Evolutionary conservation across 73 alveolate species (phyloP), one percentile per base, ranked within the genome.

Genomic region (Tetrahymena thermophila): DNA sequence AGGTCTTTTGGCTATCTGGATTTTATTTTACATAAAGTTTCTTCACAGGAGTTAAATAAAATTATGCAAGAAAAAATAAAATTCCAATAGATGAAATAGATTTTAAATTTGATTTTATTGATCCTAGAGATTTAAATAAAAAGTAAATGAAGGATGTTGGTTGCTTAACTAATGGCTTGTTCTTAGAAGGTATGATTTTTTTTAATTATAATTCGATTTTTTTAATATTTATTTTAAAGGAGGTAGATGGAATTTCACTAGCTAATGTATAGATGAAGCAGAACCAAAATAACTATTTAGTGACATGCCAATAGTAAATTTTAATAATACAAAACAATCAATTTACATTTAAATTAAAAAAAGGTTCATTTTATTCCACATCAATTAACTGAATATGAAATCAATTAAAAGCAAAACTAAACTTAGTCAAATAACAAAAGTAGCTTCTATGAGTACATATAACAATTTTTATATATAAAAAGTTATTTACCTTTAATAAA

Each of bases 1-100:
- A 96, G 56, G 98, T 98, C 19, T 99, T 98, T 96, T 99, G 99
- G 99, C 95, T 99, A 35, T 98, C 99, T 15, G 99, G 99, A 56
- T 99, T 99, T 96, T 98, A 97, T 96, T 99, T 99, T 95, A 99
- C 99, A 9, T 98, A 99, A 96, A 97, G 99, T 34, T 99, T 99
- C 97, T 97, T 99, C 98, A 99, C 99, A 34, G 99, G 99, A 25
- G 99, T 98, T 11, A 94, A 97, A 37, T 98, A 99, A 94, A 98
- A 99, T 97, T 98, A 96, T 97, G 99, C 99, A 3, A 96, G 99
- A 93, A 97, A 97, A 83, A 94, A 96, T 93, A 99, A 98, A 96
- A 97, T 97, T 34, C 99, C 99, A 16, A 99, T 99, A 35, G 99
- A 99, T 97, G 96, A 98, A 95, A 96, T 99, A 50, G 94, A 97